phyloP scores from a whole-genome alignment of 2,329 filamentous ascomycete genomes.

The Aspergillus vadensis region DNA sequence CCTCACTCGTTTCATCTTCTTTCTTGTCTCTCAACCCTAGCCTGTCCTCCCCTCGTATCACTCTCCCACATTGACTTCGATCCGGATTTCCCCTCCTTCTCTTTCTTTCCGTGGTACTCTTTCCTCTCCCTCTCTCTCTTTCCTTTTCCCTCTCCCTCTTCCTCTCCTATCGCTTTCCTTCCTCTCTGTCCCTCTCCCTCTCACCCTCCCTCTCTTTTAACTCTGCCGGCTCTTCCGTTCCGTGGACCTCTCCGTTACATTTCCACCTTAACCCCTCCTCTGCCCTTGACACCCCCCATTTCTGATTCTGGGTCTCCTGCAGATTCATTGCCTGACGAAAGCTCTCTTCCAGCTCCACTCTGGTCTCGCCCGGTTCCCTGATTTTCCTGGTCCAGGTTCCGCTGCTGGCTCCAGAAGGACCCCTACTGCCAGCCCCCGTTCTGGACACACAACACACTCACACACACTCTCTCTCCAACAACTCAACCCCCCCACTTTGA shows the following conservation, averaged over 20 bases:
- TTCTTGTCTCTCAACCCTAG: neutral
- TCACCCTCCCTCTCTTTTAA: neutral
- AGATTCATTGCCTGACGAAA: neutral
- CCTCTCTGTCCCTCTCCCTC: neutral
- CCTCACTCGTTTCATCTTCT: neutral
- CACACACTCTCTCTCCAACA: neutral
- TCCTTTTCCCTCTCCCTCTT: neutral
- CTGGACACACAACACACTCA: neutral
- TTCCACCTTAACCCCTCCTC: neutral
- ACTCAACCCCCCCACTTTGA: neutral
- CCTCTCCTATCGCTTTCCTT: neutral
- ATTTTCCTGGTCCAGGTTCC: neutral
- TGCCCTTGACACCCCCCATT: neutral
- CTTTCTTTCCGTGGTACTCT: neutral
- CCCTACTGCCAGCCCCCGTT: neutral
- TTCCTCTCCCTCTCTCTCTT: neutral
- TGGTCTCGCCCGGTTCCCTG: neutral
- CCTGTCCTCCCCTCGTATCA: neutral
- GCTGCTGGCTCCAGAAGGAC: neutral
- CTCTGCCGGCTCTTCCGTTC: neutral
- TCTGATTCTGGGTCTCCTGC: neutral
- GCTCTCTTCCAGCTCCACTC: neutral
- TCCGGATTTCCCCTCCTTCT: neutral
- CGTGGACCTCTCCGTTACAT: neutral
- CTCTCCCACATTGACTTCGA: neutral